phyloP scores from a whole-genome alignment of 2,329 filamentous ascomycete genomes.

The Cladophialophora yegresii region DNA sequence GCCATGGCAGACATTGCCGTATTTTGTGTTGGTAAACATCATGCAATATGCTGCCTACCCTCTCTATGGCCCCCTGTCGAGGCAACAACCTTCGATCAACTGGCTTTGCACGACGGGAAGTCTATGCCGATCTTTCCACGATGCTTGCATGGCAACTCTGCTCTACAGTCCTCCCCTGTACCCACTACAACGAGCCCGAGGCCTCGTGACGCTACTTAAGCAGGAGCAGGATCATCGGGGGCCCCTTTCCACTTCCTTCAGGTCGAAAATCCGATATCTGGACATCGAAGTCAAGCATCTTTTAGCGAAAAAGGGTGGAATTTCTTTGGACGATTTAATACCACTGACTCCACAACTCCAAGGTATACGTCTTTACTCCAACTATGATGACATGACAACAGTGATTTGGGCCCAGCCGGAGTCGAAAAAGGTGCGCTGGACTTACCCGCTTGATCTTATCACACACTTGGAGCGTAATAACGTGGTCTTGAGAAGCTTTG shows the following conservation, averaged over 20 bases:
- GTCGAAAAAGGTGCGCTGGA: constrained; percentile 57
- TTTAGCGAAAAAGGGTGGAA: constrained; percentile 56
- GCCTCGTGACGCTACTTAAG: constrained; percentile 58
- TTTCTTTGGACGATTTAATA: constrained; percentile 62
- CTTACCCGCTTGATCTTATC: constrained; percentile 68
- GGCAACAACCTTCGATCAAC: constrained; percentile 49
- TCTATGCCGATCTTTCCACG: constrained; percentile 65
- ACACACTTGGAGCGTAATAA: constrained; percentile 58
- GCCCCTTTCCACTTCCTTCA: constrained; percentile 58
- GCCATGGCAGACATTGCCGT: constrained; percentile 64
- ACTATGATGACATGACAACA: constrained; percentile 55
- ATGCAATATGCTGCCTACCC: constrained; percentile 68
- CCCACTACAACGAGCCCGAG: constrained; percentile 52
- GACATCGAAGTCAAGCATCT: constrained; percentile 66
- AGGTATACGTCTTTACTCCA: constrained; percentile 71
- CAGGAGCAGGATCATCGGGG: constrained; percentile 46
- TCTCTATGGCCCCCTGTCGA: constrained; percentile 53
- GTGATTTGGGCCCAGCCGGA: constrained; percentile 38
- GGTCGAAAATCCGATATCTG: constrained; percentile 69
- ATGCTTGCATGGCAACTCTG: constrained; percentile 71
- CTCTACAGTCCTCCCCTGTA: constrained; percentile 70
- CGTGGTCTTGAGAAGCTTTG: constrained; percentile 53
- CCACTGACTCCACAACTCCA: constrained; percentile 66
- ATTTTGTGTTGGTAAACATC: constrained; percentile 68
- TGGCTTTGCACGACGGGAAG: constrained; percentile 68